phyloP scores from a whole-genome alignment of 257 asterid genomes.

The Mitragyna speciosa region DNA sequence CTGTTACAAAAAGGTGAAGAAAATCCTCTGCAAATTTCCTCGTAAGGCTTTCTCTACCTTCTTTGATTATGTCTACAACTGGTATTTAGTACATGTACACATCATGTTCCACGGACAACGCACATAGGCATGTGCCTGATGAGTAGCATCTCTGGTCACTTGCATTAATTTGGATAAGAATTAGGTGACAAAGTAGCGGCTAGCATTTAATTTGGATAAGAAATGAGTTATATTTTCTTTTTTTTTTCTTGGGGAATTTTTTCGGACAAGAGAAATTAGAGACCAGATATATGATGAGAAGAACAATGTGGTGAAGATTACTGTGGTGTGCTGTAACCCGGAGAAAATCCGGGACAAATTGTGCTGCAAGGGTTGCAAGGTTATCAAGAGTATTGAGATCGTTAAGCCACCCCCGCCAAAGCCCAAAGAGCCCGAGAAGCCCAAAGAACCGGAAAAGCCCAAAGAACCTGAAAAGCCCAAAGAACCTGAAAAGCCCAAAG shows the following conservation, averaged over 20 bases:
- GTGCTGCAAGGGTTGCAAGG: slow-evolving; percentile 50
- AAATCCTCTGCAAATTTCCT: slow-evolving; percentile 71
- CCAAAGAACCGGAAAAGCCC: slow-evolving; percentile 21
- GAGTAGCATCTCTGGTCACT: background rate
- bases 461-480: slow-evolving; percentile 28
- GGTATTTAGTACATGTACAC: background rate
- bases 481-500: slow-evolving; percentile 24
- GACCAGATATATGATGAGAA: slow-evolving; percentile 74
- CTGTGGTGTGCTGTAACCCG: slow-evolving; percentile 79
- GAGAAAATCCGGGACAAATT: slow-evolving; percentile 76
- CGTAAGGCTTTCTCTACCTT: slow-evolving; percentile 41
- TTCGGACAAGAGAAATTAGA: slow-evolving; percentile 56
- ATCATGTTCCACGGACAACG: background rate
- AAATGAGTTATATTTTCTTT: slow-evolving; percentile 19
- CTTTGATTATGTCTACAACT: too few species aligned
- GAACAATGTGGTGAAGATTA: slow-evolving; percentile 53
- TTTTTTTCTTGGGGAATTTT: slow-evolving; percentile 7
- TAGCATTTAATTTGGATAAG: background rate
- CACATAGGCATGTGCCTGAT: background rate
- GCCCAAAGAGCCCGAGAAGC: slow-evolving; percentile 28
- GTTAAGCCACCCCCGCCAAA: slow-evolving; percentile 26
- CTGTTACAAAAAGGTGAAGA: slow-evolving; percentile 88
- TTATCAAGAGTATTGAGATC: slow-evolving; percentile 64
- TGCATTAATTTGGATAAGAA: background rate
- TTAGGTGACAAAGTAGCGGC: background rate